A percentile compares a stretch with the other conserved stretches of the same genome.
Evolutionary conservation across 768 basidiomycete genomes (phyloP).

Genomic region (Lentinula lateritia): DNA sequence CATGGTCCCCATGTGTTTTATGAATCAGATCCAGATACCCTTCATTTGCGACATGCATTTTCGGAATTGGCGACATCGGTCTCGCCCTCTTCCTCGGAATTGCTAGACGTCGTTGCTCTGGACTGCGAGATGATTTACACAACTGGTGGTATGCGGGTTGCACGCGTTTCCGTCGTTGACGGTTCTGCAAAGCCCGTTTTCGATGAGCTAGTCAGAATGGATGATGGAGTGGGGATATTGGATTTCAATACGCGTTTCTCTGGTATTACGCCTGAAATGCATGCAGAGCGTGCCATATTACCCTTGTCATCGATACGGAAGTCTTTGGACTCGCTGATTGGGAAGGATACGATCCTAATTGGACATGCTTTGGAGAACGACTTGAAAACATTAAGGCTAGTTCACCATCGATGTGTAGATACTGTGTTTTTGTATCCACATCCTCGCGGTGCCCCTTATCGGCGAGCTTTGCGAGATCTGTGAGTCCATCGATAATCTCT

Average conservation of each 20-base stretch:
- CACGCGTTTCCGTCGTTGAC: constrained; percentile 86
- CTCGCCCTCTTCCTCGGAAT: constrained; percentile 14
- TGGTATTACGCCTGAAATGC: constrained; percentile 56
- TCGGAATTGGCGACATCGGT: constrained; percentile 30
- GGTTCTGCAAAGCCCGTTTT: constrained; percentile 67
- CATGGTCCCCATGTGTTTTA: constrained; percentile 89
- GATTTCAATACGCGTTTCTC: constrained; percentile 93
- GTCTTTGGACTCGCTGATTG: constrained; percentile 67
- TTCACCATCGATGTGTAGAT: constrained; percentile 84
- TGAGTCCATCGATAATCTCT: constrained; percentile 24
- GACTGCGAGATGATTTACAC: constrained; percentile 99
- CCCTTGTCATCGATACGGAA: constrained; percentile 62
- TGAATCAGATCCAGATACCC: constrained; percentile 55
- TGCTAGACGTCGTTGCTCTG: constrained; percentile 77
- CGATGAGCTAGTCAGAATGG: constrained; percentile 79
- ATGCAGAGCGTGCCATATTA: constrained; percentile 54
- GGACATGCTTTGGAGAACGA: constrained; percentile 95
- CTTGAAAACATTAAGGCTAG: constrained; percentile 79
- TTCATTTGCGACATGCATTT: constrained; percentile 77
- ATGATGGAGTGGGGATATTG: constrained; percentile 76
- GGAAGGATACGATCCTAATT: constrained; percentile 78
- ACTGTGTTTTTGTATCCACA: constrained; percentile 89
- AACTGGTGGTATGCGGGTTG: constrained; percentile 87
- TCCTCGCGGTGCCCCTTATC: constrained; percentile 61
- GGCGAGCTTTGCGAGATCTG: constrained; percentile 80